A percentile compares a stretch with the other conserved stretches of the same genome.
Conservation (phyloP, 2,329 filamentous ascomycete species). For the Nannizziopsis arthrosporioides region DNA sequence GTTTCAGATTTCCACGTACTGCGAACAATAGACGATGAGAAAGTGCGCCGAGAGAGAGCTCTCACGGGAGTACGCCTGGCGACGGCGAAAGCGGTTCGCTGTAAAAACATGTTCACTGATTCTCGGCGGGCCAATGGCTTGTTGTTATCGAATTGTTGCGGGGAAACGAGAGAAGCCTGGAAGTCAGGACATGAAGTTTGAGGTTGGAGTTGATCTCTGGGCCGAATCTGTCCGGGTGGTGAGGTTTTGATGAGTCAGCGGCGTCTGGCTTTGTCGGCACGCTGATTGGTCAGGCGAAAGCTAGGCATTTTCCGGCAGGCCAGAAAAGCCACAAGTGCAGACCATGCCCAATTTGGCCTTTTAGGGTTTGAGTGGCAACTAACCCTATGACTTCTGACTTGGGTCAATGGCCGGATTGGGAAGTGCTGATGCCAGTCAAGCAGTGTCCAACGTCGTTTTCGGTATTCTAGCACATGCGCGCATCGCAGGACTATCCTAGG, state of each 20-base stretch:
- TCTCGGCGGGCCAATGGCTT: constrained; percentile 9
- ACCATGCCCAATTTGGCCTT: too few species aligned
- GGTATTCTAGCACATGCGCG: constrained; percentile 4
- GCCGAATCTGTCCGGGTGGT: constrained; percentile 14
- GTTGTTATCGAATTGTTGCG: neutral
- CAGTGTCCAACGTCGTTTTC: neutral
- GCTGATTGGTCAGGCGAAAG: constrained; percentile 2
- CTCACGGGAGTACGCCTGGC: constrained; percentile 35
- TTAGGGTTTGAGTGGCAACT: neutral
- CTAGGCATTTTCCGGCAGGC: neutral
- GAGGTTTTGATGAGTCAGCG: constrained; percentile 13
- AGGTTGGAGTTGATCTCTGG: constrained; percentile 8
- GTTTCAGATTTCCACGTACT: constrained; percentile 32
- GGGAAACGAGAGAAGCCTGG: neutral
- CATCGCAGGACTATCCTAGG: neutral
- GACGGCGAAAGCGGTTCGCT: constrained; percentile 37
- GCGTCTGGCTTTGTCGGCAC: neutral
- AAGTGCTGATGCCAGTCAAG: neutral
- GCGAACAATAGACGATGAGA: constrained; percentile 36
- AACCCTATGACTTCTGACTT: neutral
- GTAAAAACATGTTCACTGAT: constrained; percentile 34
- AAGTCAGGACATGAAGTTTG: constrained; percentile 3
- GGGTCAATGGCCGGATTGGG: neutral
- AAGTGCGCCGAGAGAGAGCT: constrained; percentile 32
- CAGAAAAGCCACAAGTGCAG: neutral